Conservation (phyloP, 768 basidiomycete species). For the Multifurca ochricompacta region DNA sequence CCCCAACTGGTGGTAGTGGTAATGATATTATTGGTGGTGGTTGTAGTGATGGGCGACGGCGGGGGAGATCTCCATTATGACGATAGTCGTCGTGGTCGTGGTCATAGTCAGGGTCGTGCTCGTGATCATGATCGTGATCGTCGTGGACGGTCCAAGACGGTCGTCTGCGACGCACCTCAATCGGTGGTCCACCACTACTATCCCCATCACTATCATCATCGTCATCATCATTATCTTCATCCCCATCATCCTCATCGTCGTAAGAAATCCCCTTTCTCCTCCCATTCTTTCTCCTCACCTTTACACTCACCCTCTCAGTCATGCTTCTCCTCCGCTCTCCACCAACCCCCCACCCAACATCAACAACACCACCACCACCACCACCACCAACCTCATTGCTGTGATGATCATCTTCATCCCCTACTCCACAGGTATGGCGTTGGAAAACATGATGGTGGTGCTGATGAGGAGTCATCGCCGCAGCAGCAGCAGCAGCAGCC, state of each 20-base stretch:
- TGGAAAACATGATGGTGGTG: not conserved
- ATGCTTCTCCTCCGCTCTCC: not conserved
- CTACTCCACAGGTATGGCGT: not conserved
- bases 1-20: not conserved
- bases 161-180: conserved; percentile 19
- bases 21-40: too few species aligned
- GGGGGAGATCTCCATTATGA: too few species aligned
- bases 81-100: not conserved
- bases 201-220: conserved; percentile 1
- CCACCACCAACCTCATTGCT: not conserved
- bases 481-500: too few species aligned
- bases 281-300: too few species aligned
- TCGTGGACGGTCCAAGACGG: conserved; percentile 14
- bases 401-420: too few species aligned
- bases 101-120: not conserved
- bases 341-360: not conserved
- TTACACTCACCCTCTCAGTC: not conserved
- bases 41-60: too few species aligned
- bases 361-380: not conserved
- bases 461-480: too few species aligned
- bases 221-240: not conserved
- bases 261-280: too few species aligned
- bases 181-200: conserved; percentile 4
- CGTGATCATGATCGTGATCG: conserved; percentile 4
- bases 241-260: not conserved